A percentile compares a stretch with the other conserved stretches of the same genome.
Conservation (phyloP, 179 eudicot species). For the Beta lomatogona region DNA sequence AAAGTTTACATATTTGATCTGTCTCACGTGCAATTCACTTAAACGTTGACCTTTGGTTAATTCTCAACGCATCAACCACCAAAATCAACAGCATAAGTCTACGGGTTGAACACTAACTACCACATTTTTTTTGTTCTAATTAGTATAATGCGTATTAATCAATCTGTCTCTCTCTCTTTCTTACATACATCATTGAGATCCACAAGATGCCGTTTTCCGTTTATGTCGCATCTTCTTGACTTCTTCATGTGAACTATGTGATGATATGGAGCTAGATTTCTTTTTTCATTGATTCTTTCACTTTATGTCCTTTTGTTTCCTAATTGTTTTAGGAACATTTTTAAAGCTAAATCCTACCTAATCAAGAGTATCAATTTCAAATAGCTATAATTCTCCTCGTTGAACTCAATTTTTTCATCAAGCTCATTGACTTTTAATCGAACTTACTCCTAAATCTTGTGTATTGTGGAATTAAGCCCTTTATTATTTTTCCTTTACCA, state of each 20-base stretch:
- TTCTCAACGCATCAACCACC: conserved; percentile 11
- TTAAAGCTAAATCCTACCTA: too few relatives aligned
- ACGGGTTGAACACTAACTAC: background rate
- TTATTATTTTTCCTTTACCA: too few relatives aligned
- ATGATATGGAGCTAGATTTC: background rate
- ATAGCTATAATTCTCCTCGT: too few relatives aligned
- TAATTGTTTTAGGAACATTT: too few relatives aligned
- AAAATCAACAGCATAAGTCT: conserved; percentile 13
- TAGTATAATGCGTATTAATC: background rate
- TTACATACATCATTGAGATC: conserved; percentile 9
- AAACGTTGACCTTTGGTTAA: conserved; percentile 7
- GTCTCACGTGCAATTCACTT: conserved; percentile 16
- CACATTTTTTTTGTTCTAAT: background rate
- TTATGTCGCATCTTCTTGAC: background rate
- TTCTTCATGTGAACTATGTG: background rate
- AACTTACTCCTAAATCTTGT: too few relatives aligned
- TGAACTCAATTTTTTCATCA: too few relatives aligned
- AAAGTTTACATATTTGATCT: background rate
- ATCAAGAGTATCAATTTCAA: too few relatives aligned
- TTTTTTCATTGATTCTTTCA: background rate
- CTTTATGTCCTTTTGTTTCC: background rate
- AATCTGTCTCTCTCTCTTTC: background rate
- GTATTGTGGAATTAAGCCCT: too few relatives aligned
- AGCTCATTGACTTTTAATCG: too few relatives aligned
- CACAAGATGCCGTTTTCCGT: conserved; percentile 14